phyloP scores from a whole-genome alignment of 257 asterid species.

The Mentha longifolia region DNA sequence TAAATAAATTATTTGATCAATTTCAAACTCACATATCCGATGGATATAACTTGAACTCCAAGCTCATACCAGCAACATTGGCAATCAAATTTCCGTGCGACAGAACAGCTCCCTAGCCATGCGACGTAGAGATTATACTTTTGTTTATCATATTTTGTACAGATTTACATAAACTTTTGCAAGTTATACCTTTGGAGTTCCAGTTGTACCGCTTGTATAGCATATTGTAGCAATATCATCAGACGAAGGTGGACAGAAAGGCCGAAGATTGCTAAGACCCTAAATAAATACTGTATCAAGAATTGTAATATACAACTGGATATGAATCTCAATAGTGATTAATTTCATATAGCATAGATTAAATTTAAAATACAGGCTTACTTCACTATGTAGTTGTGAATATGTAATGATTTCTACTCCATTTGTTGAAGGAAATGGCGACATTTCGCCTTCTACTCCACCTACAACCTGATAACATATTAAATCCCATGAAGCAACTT shows the following conservation, averaged over 20 bases:
- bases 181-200: slow-evolving; percentile 72
- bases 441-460: slow-evolving; percentile 64
- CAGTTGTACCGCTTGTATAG: slow-evolving; percentile 90
- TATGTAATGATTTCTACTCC: slow-evolving; percentile 62
- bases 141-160: neutral
- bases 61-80: slow-evolving; percentile 57
- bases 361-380: slow-evolving; percentile 17
- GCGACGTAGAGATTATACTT: neutral
- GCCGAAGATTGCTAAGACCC: slow-evolving; percentile 60
- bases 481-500: slow-evolving; percentile 10
- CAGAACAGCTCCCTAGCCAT: slow-evolving; percentile 67
- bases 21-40: slow-evolving; percentile 67
- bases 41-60: slow-evolving; percentile 50
- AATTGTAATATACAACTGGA: no score
- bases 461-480: slow-evolving; percentile 64
- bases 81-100: slow-evolving; percentile 74
- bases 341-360: neutral
- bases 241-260: slow-evolving; percentile 67
- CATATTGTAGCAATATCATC: slow-evolving; percentile 75
- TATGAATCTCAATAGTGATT: neutral
- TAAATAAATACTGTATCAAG: slow-evolving; percentile 21
- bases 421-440: slow-evolving; percentile 60
- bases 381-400: slow-evolving; percentile 41
- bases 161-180: neutral
- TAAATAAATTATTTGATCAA: neutral